These are phyloP conservation scores for Salvia sclarea DNA, from an alignment of 305 asterid genomes.

Conservation along the genomic window DNA sequence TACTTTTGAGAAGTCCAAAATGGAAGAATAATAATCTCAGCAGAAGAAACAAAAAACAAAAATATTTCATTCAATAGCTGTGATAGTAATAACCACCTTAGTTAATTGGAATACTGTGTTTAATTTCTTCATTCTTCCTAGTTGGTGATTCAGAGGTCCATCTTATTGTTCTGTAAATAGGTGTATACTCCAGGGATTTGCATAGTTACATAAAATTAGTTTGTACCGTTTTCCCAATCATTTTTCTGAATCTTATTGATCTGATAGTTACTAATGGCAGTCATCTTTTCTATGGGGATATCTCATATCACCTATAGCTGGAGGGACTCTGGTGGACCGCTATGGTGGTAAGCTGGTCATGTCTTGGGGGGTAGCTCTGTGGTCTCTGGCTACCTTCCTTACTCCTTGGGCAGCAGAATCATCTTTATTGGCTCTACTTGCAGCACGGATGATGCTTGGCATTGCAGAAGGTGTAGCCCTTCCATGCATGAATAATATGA, in stretches of 20 bases:
- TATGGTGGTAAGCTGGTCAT: slow-evolving; percentile 93
- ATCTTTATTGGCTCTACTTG: slow-evolving; percentile 63
- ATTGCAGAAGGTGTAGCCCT: slow-evolving; percentile 98
- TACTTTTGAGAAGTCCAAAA: background rate
- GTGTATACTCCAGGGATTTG: background rate
- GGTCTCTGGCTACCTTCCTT: slow-evolving; percentile 92
- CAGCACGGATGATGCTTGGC: slow-evolving; percentile 83
- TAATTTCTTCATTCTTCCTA: slow-evolving; percentile 5
- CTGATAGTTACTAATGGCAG: slow-evolving; percentile 71
- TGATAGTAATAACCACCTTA: background rate
- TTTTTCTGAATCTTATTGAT: slow-evolving; percentile 46
- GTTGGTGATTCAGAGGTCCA: background rate
- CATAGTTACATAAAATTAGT: slow-evolving; percentile 1
- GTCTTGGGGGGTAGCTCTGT: slow-evolving; percentile 96
- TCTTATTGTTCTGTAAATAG: slow-evolving; percentile 10
- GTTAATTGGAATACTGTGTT: slow-evolving; percentile 6
- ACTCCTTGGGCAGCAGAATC: slow-evolving; percentile 95
- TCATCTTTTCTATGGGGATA: slow-evolving; percentile 99
- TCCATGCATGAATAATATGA: slow-evolving; percentile 99
- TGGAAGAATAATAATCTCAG: slow-evolving; percentile 8
- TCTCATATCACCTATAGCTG: slow-evolving; percentile 94
- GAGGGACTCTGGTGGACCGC: slow-evolving; percentile 85
- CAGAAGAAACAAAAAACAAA: slow-evolving; percentile 8
- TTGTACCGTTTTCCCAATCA: slow-evolving; percentile 27
- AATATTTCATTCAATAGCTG: background rate